A percentile compares a stretch with the other conserved stretches of the same genome.
phyloP scores from a whole-genome alignment of 805 yeast genomes.

The Candida chauliodis region DNA sequence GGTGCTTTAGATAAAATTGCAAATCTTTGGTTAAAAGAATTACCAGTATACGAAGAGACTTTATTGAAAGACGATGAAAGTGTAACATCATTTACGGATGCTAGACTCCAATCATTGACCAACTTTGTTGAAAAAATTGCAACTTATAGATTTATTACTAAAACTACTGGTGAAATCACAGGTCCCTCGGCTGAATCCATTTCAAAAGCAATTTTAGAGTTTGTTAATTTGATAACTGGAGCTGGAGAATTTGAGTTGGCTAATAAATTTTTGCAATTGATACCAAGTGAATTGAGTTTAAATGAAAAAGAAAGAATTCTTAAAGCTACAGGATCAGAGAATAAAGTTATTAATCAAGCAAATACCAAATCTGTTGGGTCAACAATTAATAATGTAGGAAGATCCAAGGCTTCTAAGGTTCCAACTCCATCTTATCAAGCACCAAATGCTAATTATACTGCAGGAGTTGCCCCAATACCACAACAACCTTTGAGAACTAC shows the following conservation, averaged over 20 bases:
- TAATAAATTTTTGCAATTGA: slow-evolving; percentile 56
- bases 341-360: slow-evolving; percentile 9
- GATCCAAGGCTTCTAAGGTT: not conserved
- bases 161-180: slow-evolving; percentile 29
- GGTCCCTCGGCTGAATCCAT: slow-evolving; percentile 47
- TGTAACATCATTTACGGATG: slow-evolving; percentile 66
- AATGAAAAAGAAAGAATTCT: slow-evolving; percentile 75
- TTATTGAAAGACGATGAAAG: slow-evolving; percentile 45
- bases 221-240: slow-evolving; percentile 73
- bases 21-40: slow-evolving; percentile 78
- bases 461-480: too few species aligned
- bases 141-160: slow-evolving; percentile 58
- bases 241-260: slow-evolving; percentile 86
- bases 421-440: slow-evolving; percentile 11
- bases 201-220: slow-evolving; percentile 71
- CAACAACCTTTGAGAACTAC: slow-evolving; percentile 1
- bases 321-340: slow-evolving; percentile 50
- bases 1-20: slow-evolving; percentile 76
- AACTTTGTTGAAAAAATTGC: slow-evolving; percentile 82
- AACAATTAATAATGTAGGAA: slow-evolving; percentile 9
- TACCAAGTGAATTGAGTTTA: slow-evolving; percentile 74
- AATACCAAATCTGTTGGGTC: slow-evolving; percentile 8
- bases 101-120: slow-evolving; percentile 77
- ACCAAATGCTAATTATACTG: slow-evolving; percentile 4
- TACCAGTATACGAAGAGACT: slow-evolving; percentile 37